These are phyloP conservation scores for Pleurotus pulmonarius DNA, from an alignment of 768 basidiomycete genomes.

Conservation along the genomic window DNA sequence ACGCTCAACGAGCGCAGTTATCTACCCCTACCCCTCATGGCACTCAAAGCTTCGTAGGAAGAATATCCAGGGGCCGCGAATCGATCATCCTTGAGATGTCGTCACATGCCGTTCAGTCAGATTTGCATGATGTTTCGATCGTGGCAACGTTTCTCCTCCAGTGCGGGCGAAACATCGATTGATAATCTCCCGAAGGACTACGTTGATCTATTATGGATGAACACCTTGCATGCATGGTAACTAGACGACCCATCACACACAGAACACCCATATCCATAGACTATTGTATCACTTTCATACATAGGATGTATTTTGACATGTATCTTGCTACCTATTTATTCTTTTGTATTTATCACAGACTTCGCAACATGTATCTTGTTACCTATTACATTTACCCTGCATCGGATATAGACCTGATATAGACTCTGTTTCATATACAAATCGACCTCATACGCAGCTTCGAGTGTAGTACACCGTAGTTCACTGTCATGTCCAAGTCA, in stretches of 20 bases:
- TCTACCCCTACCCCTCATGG: slow-evolving; percentile 4
- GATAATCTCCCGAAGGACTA: slow-evolving; percentile 1
- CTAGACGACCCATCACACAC: no score
- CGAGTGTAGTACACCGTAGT: no score
- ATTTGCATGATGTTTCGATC: slow-evolving; percentile 41
- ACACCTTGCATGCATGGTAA: no score
- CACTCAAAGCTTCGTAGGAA: slow-evolving; percentile 20
- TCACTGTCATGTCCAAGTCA: no score
- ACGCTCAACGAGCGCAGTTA: slow-evolving; percentile 19
- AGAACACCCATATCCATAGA: background rate
- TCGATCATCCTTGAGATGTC: slow-evolving; percentile 42
- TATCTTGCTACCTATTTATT: background rate
- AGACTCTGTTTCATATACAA: background rate
- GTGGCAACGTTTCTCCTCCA: slow-evolving; percentile 45
- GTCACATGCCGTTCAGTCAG: slow-evolving; percentile 37
- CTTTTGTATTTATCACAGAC: no score
- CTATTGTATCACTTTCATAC: background rate
- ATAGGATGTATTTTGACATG: background rate
- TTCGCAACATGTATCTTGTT: background rate
- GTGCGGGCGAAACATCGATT: slow-evolving; percentile 47
- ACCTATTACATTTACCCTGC: background rate
- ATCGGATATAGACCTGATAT: background rate
- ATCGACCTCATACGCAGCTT: no score
- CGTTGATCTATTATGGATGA: background rate
- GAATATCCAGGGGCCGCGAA: slow-evolving; percentile 31